These are phyloP conservation scores for Inonotus hispidus DNA, from an alignment of 1,284 basidiomycete species.

Conservation along the genomic window DNA sequence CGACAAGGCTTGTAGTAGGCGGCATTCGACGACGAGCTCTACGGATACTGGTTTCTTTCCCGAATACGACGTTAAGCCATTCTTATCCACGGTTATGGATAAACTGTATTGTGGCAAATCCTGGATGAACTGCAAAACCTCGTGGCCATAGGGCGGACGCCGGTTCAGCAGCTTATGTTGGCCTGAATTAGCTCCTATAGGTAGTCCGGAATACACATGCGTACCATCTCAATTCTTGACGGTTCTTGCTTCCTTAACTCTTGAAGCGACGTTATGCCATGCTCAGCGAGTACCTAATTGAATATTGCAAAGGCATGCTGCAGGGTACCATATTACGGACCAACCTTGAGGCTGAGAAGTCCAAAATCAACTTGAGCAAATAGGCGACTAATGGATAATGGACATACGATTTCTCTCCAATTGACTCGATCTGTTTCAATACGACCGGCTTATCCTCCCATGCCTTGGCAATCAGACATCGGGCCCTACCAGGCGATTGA, in stretches of 20 bases:
- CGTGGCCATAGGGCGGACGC: constrained; percentile 64
- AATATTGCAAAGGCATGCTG: not conserved
- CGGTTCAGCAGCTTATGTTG: constrained; percentile 62
- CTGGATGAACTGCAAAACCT: constrained; percentile 52
- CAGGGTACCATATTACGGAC: not conserved
- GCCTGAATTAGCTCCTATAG: constrained; percentile 3
- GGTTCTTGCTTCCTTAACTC: constrained; percentile 52
- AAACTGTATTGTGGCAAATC: constrained; percentile 63
- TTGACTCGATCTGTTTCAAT: constrained; percentile 71
- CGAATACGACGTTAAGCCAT: constrained; percentile 33
- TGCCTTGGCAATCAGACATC: constrained; percentile 70
- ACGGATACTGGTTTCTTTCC: constrained; percentile 53
- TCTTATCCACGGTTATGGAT: constrained; percentile 37
- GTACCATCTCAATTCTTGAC: constrained; percentile 56
- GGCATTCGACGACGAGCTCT: constrained; percentile 56
- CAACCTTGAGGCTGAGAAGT: constrained; percentile 47
- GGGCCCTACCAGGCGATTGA: constrained; percentile 41
- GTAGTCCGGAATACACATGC: constrained; percentile 13
- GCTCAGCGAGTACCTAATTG: constrained; percentile 64
- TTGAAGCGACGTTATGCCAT: constrained; percentile 60
- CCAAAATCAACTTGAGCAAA: constrained; percentile 2
- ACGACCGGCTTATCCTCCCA: constrained; percentile 83
- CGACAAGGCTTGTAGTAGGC: constrained; percentile 33
- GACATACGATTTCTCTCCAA: constrained; percentile 81
- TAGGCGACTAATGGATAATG: not conserved